A percentile compares a stretch with the other conserved stretches of the same genome.
These are phyloP conservation scores for Clohesyomyces aquaticus DNA, from an alignment of 495 filamentous ascomycete genomes.

Conservation along the genomic window DNA sequence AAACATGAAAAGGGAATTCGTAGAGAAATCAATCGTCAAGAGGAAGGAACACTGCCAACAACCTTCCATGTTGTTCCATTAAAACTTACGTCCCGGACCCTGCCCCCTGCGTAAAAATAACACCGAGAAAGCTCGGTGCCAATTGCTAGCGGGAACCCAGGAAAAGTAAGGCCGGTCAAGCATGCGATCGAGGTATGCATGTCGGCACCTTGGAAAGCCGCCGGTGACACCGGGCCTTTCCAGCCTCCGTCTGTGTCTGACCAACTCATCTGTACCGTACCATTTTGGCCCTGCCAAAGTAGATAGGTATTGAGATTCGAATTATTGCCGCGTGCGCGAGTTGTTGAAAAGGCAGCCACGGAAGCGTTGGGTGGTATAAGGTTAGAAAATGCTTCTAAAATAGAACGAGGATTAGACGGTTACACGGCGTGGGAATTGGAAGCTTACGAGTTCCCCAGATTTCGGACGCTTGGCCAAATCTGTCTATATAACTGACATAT, in stretches of 20 bases:
- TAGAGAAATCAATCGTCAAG: neutral
- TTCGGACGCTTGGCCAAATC: neutral
- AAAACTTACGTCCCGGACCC: conserved; percentile 29
- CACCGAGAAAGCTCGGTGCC: conserved; percentile 25
- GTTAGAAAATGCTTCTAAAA: conserved; percentile 17
- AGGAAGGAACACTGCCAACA: conserved; percentile 22
- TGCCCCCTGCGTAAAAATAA: conserved; percentile 30
- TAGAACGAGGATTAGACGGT: neutral
- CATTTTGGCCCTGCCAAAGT: conserved; percentile 24
- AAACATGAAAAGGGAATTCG: neutral
- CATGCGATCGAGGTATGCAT: conserved; percentile 25
- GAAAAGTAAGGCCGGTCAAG: conserved; percentile 27
- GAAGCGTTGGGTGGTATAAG: conserved; percentile 17
- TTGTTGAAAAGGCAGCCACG: conserved; percentile 29
- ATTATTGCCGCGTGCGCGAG: neutral
- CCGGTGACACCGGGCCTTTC: conserved; percentile 26
- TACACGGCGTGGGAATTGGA: neutral
- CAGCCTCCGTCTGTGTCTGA: conserved; percentile 23
- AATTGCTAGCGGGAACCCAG: conserved; percentile 2
- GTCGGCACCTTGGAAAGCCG: conserved; percentile 32
- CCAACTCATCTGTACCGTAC: conserved; percentile 30
- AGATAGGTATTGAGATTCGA: conserved; percentile 26
- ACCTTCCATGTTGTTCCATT: conserved; percentile 30
- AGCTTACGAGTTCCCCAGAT: conserved; percentile 19
- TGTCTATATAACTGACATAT: conserved; percentile 19